These are phyloP conservation scores for Aspergillus sparsus DNA, from an alignment of 495 filamentous ascomycete genomes.

Conservation along the genomic window DNA sequence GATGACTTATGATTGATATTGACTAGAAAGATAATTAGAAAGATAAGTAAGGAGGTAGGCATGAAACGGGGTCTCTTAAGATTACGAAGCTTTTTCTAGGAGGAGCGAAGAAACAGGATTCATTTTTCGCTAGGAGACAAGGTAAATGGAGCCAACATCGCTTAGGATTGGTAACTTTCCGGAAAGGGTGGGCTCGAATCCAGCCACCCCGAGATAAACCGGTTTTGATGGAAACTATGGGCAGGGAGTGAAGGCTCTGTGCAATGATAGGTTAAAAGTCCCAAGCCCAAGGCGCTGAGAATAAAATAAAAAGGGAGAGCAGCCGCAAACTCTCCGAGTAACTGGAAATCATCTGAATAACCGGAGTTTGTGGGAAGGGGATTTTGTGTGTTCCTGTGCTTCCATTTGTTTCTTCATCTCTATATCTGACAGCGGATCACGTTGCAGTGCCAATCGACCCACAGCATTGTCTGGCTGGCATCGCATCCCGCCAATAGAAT, in stretches of 20 bases:
- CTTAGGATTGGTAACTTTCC: neutral
- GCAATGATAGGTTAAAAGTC: too few relatives aligned
- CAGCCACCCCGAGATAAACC: neutral
- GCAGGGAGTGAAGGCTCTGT: neutral
- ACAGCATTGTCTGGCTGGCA: slow-evolving; percentile 21
- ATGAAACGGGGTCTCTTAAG: slow-evolving; percentile 5
- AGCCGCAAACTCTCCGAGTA: too few relatives aligned
- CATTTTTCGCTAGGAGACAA: slow-evolving; percentile 17
- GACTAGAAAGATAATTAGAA: neutral
- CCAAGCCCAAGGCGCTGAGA: neutral
- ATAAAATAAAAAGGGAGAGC: neutral
- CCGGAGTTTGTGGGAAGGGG: neutral
- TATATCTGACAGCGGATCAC: neutral
- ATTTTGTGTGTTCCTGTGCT: neutral
- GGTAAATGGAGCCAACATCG: slow-evolving; percentile 2
- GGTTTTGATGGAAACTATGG: slow-evolving; percentile 3
- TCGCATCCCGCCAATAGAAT: slow-evolving; percentile 27
- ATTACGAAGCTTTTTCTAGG: slow-evolving; percentile 30
- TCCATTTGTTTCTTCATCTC: neutral
- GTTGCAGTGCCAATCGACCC: neutral
- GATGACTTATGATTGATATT: neutral
- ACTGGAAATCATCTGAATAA: neutral
- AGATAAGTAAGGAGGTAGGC: neutral
- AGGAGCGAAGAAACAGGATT: slow-evolving; percentile 29
- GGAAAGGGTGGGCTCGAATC: neutral